Evolutionary conservation across 2,329 filamentous ascomycete species (phyloP).

Genomic region (Apiospora hydei): DNA sequence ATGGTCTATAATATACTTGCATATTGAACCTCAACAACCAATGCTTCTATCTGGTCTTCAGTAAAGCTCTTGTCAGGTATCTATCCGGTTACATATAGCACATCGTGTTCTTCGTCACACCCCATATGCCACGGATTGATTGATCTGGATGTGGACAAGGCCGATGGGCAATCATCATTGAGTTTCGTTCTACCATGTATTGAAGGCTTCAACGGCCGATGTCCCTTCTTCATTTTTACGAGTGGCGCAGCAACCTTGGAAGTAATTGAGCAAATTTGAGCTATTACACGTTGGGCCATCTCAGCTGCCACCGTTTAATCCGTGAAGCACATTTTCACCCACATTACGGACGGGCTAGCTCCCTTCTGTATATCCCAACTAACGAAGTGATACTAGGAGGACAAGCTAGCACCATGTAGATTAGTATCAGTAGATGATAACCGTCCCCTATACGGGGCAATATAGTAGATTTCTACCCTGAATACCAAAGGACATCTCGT

Average conservation of each 20-base stretch:
- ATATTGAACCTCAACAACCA: not conserved
- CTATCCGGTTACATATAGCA: not conserved
- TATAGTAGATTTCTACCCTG: not conserved
- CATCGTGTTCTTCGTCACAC: not conserved
- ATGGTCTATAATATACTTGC: not conserved
- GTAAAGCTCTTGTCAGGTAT: not conserved
- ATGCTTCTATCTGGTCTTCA: no score
- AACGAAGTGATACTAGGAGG: not conserved
- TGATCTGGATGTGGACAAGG: not conserved
- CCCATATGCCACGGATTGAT: not conserved
- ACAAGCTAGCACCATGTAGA: not conserved
- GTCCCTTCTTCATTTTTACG: not conserved
- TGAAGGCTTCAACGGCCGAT: not conserved
- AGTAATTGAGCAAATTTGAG: not conserved
- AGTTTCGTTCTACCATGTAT: not conserved
- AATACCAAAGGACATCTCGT: not conserved
- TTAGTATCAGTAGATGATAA: not conserved
- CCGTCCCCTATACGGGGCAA: not conserved
- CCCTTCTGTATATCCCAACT: not conserved
- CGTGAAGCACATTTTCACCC: not conserved
- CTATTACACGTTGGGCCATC: no score
- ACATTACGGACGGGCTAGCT: no score
- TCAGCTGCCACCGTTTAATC: not conserved
- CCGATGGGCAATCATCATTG: not conserved
- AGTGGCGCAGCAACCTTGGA: not conserved